phyloP scores from a whole-genome alignment of 2,329 filamentous ascomycete species.

The Moelleriella libera region DNA sequence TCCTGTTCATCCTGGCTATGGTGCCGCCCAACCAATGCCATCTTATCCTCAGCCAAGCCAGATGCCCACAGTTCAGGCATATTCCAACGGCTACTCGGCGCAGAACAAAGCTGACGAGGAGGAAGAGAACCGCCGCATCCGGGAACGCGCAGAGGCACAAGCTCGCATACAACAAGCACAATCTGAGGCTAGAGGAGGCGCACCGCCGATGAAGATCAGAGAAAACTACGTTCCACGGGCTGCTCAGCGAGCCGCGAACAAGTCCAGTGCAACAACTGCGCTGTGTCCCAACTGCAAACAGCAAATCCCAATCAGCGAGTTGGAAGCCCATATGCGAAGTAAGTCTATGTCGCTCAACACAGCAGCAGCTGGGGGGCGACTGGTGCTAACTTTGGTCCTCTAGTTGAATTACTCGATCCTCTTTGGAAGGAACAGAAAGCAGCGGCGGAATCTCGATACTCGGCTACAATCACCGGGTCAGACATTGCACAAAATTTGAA shows the following conservation, averaged over 20 bases:
- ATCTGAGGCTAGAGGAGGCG: constrained; percentile 57
- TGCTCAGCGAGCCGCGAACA: constrained; percentile 55
- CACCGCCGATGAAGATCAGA: constrained; percentile 73
- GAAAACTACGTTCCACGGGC: constrained; percentile 85
- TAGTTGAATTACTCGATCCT: constrained; percentile 83
- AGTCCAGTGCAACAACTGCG: constrained; percentile 49
- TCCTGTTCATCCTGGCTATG: constrained; percentile 28
- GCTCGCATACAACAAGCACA: constrained; percentile 61
- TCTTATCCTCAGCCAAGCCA: constrained; percentile 17
- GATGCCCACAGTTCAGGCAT: constrained; percentile 23
- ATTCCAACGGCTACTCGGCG: constrained; percentile 12
- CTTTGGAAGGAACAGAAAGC: constrained; percentile 92
- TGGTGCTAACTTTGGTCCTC: neutral
- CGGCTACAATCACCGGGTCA: constrained; percentile 70
- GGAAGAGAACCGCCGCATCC: constrained; percentile 48
- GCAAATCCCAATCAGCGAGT: constrained; percentile 72
- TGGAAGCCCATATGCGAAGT: constrained; percentile 87
- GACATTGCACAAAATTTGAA: constrained; percentile 93
- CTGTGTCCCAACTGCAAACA: constrained; percentile 90
- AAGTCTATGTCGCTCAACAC: constrained; percentile 14
- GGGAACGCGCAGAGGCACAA: constrained; percentile 46
- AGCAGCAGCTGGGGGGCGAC: too few relatives aligned
- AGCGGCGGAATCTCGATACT: constrained; percentile 71
- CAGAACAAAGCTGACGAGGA: constrained; percentile 35
- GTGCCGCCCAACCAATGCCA: constrained; percentile 16